phyloP scores from a whole-genome alignment of 768 basidiomycete genomes.

The Suillus variegatus region DNA sequence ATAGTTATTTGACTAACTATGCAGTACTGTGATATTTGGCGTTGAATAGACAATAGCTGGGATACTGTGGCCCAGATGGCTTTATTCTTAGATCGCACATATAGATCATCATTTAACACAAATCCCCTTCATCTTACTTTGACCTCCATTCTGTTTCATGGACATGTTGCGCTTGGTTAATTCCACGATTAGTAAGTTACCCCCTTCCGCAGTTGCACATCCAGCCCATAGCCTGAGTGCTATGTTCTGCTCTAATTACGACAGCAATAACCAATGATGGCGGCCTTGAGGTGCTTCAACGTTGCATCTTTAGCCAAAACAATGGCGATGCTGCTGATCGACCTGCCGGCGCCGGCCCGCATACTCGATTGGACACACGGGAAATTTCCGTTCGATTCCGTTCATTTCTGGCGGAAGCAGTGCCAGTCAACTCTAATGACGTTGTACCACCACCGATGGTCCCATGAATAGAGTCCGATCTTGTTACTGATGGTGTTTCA shows the following conservation, averaged over 20 bases:
- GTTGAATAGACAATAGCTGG: neutral
- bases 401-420: conserved; percentile 33
- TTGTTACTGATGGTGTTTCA: too few species aligned
- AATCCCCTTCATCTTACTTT: neutral
- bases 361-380: conserved; percentile 11
- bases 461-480: too few species aligned
- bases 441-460: too few species aligned
- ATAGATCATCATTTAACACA: neutral
- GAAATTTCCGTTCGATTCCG: conserved; percentile 21
- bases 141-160: neutral
- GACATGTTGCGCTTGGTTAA: neutral
- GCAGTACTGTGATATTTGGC: neutral
- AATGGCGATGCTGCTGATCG: conserved; percentile 17
- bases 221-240: conserved; percentile 8
- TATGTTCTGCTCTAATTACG: conserved; percentile 32
- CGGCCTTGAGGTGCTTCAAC: conserved; percentile 10
- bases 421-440: too few species aligned
- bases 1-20: neutral
- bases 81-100: neutral
- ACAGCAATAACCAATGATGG: conserved; percentile 15
- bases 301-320: conserved; percentile 13
- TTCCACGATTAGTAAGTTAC: neutral
- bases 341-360: too few species aligned
- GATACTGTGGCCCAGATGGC: neutral
- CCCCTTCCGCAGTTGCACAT: neutral